Percentiles rank a stretch among this genome's conserved stretches.
Conservation (phyloP, 768 basidiomycete genomes). For the Mycena vitilis region DNA sequence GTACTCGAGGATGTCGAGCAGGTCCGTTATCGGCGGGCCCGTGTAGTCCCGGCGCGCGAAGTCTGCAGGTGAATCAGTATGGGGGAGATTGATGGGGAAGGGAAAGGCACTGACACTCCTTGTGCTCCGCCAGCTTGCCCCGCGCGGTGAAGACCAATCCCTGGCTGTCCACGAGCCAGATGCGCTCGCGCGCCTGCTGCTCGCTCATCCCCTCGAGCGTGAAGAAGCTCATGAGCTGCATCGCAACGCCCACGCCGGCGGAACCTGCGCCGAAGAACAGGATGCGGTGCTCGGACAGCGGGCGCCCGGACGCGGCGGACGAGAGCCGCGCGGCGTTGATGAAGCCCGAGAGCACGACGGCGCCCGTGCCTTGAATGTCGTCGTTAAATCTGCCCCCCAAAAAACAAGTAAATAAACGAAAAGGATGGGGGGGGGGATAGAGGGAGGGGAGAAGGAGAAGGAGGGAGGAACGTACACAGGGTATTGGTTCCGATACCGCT, state of each 20-base stretch:
- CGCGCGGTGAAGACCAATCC: conserved; percentile 85
- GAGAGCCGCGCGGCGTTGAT: conserved; percentile 87
- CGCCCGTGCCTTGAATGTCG: conserved; percentile 92
- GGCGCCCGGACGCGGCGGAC: conserved; percentile 73
- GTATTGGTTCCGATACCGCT: conserved; percentile 70
- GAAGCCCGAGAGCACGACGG: conserved; percentile 92
- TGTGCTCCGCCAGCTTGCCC: conserved; percentile 82
- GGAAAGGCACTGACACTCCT: conserved; percentile 68
- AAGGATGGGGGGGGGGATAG: too few species aligned
- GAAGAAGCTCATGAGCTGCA: conserved; percentile 74
- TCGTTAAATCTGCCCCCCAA: conserved; percentile 74
- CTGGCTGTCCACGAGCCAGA: conserved; percentile 90
- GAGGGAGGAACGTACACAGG: conserved; percentile 56
- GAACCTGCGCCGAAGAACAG: conserved; percentile 95
- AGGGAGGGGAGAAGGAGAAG: too few species aligned
- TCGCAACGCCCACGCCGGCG: conserved; percentile 92
- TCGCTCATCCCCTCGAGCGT: conserved; percentile 74
- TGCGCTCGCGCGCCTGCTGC: conserved; percentile 79
- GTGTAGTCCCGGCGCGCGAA: conserved; percentile 86
- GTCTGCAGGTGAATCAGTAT: conserved; percentile 53
- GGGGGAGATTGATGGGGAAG: background rate
- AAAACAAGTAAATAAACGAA: too few species aligned
- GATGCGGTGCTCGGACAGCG: conserved; percentile 81
- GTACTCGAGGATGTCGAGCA: conserved; percentile 82
- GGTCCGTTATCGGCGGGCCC: conserved; percentile 78